These are phyloP conservation scores for Penicillium manginii DNA, from an alignment of 495 filamentous ascomycete genomes.

Conservation along the genomic window DNA sequence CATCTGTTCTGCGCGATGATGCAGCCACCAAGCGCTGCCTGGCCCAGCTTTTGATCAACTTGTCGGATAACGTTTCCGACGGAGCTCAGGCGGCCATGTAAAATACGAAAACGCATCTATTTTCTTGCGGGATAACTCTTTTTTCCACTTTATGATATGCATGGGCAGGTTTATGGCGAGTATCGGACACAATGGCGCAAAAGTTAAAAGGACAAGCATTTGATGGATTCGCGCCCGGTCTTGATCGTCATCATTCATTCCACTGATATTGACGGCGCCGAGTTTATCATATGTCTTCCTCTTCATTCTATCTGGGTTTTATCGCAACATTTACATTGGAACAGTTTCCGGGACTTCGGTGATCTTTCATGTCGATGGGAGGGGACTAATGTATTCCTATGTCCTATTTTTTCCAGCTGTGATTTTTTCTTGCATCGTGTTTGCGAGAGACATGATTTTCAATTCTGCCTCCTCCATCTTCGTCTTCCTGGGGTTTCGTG, in stretches of 20 bases:
- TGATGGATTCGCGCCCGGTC: conserved; percentile 15
- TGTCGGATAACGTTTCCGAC: conserved; percentile 90
- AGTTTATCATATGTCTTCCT: conserved; percentile 26
- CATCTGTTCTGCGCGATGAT: conserved; percentile 92
- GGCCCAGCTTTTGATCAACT: conserved; percentile 93
- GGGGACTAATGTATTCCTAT: conserved; percentile 39
- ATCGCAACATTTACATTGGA: conserved; percentile 26
- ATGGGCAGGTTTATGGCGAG: conserved; percentile 55
- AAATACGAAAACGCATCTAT: conserved; percentile 45
- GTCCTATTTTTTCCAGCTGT: conserved; percentile 28
- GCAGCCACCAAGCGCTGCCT: conserved; percentile 98
- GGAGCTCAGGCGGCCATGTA: conserved; percentile 53
- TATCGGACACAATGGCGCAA: conserved; percentile 51
- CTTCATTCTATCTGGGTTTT: conserved; percentile 33
- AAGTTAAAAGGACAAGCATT: conserved; percentile 31
- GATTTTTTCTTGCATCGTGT: conserved; percentile 35
- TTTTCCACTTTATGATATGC: conserved; percentile 50
- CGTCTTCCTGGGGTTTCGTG: conserved; percentile 20
- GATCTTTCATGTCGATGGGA: conserved; percentile 33
- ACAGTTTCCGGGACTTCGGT: conserved; percentile 29
- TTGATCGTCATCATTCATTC: conserved; percentile 12
- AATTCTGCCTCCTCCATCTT: conserved; percentile 16
- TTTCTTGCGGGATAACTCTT: conserved; percentile 41
- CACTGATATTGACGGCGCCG: conserved; percentile 21
- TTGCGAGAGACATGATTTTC: conserved; percentile 19